Conservation (phyloP, 345 rosid species). For the Pelargonium nanum region DNA sequence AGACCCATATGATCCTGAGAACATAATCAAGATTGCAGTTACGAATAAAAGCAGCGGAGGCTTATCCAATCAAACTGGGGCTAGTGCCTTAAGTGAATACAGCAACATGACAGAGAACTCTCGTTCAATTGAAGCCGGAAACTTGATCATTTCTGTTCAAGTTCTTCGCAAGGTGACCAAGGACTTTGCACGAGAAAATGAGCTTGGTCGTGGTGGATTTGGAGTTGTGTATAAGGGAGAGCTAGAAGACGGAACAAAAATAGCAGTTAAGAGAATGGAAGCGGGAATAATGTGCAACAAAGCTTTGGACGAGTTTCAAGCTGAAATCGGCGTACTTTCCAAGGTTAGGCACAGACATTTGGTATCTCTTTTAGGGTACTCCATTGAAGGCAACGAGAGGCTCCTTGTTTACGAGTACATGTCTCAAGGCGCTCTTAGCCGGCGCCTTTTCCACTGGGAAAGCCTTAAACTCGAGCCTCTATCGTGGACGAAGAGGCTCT, state of each 20-base stretch:
- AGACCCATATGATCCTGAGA: slow-evolving; percentile 25
- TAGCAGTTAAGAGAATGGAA: slow-evolving; percentile 52
- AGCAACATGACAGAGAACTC: slow-evolving; percentile 29
- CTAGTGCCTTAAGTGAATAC: slow-evolving; percentile 22
- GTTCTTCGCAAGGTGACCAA: slow-evolving; percentile 41
- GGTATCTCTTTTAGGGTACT: slow-evolving; percentile 39
- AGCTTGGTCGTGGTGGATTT: slow-evolving; percentile 43
- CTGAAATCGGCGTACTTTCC: slow-evolving; percentile 38
- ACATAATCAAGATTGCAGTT: slow-evolving; percentile 21
- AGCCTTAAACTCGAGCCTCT: slow-evolving; percentile 26
- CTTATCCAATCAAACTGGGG: slow-evolving; percentile 20
- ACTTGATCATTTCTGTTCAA: slow-evolving; percentile 30
- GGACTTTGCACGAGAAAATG: slow-evolving; percentile 28
- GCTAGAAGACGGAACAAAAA: slow-evolving; percentile 40
- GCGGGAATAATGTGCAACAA: slow-evolving; percentile 24
- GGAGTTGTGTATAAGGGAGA: slow-evolving; percentile 48
- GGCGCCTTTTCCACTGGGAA: slow-evolving; percentile 40
- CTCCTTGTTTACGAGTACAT: slow-evolving; percentile 45
- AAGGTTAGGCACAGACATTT: slow-evolving; percentile 41
- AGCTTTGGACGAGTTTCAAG: slow-evolving; percentile 34
- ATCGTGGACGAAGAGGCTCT: slow-evolving; percentile 36
- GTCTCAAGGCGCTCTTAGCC: slow-evolving; percentile 45
- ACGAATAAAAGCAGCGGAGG: slow-evolving; percentile 15
- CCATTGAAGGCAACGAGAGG: slow-evolving; percentile 33
- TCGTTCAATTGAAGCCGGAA: slow-evolving; percentile 24